Evolutionary conservation across 164 flowering plant species (phyloP).

Genomic region (Santalum album): DNA sequence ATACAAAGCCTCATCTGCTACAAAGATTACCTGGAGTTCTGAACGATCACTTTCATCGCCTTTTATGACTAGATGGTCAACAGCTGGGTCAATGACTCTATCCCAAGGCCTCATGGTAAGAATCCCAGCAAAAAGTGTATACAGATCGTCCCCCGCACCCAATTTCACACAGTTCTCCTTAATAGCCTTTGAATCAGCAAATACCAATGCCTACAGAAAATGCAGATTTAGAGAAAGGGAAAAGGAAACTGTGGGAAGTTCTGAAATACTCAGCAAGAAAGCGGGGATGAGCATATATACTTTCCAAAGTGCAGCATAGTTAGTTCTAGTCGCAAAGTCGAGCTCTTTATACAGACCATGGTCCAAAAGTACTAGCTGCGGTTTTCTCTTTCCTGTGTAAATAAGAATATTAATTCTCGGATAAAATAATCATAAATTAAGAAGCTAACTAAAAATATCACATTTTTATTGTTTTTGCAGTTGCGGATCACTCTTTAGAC

Average conservation of each 20-base stretch:
- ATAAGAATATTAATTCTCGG: too few relatives aligned
- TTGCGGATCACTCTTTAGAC: too few relatives aligned
- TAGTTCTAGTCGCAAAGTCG: constrained; percentile 59
- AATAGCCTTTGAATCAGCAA: constrained; percentile 82
- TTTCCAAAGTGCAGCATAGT: constrained; percentile 96
- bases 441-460: too few relatives aligned
- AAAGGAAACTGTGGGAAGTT: not conserved
- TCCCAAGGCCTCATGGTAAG: constrained; percentile 98
- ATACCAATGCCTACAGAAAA: constrained; percentile 52
- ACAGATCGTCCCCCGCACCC: constrained; percentile 97
- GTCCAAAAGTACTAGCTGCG: constrained; percentile 82
- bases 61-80: constrained; percentile 79
- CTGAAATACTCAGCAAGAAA: not conserved
- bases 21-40: constrained; percentile 67
- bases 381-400: constrained; percentile 57
- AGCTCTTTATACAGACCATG: constrained; percentile 94
- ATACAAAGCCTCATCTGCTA: too few relatives aligned
- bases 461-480: too few relatives aligned
- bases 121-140: constrained; percentile 83
- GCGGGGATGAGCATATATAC: constrained; percentile 17
- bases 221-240: not conserved
- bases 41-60: constrained; percentile 65
- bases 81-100: constrained; percentile 69
- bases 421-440: too few relatives aligned
- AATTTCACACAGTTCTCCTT: constrained; percentile 78